Conservation (phyloP, 2,329 filamentous ascomycete species). For the Diaporthe citri region DNA sequence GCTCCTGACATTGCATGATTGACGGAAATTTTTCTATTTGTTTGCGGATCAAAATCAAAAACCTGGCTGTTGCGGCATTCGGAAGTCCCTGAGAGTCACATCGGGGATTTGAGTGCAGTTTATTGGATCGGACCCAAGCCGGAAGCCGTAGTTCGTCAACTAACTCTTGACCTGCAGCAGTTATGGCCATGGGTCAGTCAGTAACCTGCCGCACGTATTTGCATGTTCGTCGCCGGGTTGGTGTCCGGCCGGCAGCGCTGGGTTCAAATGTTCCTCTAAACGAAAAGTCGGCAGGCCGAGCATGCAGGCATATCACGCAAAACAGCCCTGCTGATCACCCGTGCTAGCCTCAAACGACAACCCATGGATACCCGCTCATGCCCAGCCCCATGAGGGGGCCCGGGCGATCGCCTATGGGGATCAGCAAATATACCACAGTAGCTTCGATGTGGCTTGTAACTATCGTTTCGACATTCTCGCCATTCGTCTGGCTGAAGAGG, state of each 20-base stretch:
- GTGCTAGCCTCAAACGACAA: slow-evolving; percentile 22
- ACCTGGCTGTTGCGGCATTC: not conserved
- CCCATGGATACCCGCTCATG: slow-evolving; percentile 8
- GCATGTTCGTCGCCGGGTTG: not conserved
- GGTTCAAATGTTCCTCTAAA: not conserved
- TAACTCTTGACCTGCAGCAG: not conserved
- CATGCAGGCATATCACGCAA: slow-evolving; percentile 42
- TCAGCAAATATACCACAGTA: not conserved
- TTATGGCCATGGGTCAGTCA: not conserved
- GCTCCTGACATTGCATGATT: not conserved
- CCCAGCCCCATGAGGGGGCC: not conserved
- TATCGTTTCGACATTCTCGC: slow-evolving; percentile 4
- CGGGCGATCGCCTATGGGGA: not conserved
- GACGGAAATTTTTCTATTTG: not conserved
- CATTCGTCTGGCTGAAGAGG: not conserved
- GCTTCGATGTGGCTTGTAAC: not conserved
- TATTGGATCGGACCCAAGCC: slow-evolving; percentile 15
- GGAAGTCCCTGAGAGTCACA: not conserved
- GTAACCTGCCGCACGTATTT: not conserved
- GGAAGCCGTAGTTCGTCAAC: not conserved
- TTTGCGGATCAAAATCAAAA: not conserved
- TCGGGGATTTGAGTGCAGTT: not conserved
- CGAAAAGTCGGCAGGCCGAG: slow-evolving; percentile 14
- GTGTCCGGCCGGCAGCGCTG: not conserved
- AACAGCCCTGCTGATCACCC: not conserved